Conservation (phyloP, 2,329 filamentous ascomycete genomes). For the Penicillium digitatum region DNA sequence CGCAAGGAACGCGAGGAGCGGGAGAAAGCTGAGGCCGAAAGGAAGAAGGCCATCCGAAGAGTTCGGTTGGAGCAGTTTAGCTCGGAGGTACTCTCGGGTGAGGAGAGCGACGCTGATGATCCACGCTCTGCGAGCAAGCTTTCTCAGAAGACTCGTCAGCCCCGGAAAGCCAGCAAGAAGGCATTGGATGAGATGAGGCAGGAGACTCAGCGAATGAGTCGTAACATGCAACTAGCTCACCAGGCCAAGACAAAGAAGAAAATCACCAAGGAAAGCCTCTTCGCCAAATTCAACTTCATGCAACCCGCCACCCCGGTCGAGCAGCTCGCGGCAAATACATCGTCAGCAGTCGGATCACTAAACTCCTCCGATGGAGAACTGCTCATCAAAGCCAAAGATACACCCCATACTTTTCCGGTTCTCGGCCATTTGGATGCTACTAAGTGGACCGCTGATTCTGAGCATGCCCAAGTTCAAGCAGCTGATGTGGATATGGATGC, state of each 20-base stretch:
- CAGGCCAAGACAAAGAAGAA: conserved; percentile 89
- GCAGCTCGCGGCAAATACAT: conserved; percentile 29
- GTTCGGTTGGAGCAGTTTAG: conserved; percentile 33
- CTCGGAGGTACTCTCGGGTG: conserved; percentile 45
- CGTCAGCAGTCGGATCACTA: conserved; percentile 51
- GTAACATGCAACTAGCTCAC: conserved; percentile 87
- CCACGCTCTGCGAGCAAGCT: conserved; percentile 64
- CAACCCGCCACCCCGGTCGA: conserved; percentile 36
- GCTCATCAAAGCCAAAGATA: conserved; percentile 48
- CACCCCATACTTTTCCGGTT: conserved; percentile 67
- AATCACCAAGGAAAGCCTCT: conserved; percentile 75
- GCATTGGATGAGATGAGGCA: conserved; percentile 91
- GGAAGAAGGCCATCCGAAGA: conserved; percentile 36
- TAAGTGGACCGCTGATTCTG: conserved; percentile 6
- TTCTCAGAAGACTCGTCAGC: conserved; percentile 64
- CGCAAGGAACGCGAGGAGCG: conserved; percentile 65
- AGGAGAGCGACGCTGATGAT: conserved; percentile 56
- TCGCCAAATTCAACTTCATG: conserved; percentile 77
- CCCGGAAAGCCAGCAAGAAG: conserved; percentile 86
- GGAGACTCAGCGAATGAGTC: conserved; percentile 85
- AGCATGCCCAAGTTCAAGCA: not conserved
- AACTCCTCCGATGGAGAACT: conserved; percentile 43
- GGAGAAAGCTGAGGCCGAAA: conserved; percentile 54
- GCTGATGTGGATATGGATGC: conserved; percentile 18
- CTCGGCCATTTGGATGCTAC: conserved; percentile 22